phyloP scores from a whole-genome alignment of 768 basidiomycete genomes.

The Collybia sordida region DNA sequence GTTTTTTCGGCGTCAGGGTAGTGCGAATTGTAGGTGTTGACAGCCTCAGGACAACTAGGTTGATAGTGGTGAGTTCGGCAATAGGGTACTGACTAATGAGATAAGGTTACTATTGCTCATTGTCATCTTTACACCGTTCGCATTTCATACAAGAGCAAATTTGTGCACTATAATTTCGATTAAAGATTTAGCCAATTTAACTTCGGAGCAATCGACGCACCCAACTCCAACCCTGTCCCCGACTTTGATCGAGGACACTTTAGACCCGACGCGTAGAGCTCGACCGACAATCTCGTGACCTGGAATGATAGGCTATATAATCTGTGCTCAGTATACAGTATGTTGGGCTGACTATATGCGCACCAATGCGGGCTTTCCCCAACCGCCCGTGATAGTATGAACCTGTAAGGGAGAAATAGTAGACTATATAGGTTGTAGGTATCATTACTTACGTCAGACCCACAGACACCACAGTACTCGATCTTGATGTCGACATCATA shows the following conservation, averaged over 20 bases:
- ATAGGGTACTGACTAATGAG: neutral
- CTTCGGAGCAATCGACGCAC: conserved; percentile 8
- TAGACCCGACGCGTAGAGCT: conserved; percentile 51
- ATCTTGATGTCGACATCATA: conserved; percentile 58
- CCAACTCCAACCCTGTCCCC: conserved; percentile 56
- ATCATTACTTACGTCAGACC: conserved; percentile 40
- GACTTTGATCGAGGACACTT: conserved; percentile 53
- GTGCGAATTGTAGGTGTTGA: conserved; percentile 40
- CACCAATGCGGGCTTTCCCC: conserved; percentile 31
- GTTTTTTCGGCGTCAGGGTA: conserved; percentile 31
- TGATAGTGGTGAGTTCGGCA: neutral
- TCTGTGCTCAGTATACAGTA: neutral
- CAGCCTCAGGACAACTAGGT: conserved; percentile 37
- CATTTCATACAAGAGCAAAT: conserved; percentile 47
- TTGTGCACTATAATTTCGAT: conserved; percentile 38
- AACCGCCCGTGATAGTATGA: conserved; percentile 37
- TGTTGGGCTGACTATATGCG: neutral
- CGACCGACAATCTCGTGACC: conserved; percentile 60
- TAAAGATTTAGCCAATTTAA: neutral
- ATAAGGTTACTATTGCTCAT: conserved; percentile 48
- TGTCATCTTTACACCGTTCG: conserved; percentile 44
- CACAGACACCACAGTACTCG: conserved; percentile 51
- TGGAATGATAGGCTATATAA: conserved; percentile 31
- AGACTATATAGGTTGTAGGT: neutral
- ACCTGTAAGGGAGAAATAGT: conserved; percentile 21